Evolutionary conservation across 768 basidiomycete species (phyloP), one percentile per base, ranked within the genome.

Genomic region (Leccinum olivaceopallidum): DNA sequence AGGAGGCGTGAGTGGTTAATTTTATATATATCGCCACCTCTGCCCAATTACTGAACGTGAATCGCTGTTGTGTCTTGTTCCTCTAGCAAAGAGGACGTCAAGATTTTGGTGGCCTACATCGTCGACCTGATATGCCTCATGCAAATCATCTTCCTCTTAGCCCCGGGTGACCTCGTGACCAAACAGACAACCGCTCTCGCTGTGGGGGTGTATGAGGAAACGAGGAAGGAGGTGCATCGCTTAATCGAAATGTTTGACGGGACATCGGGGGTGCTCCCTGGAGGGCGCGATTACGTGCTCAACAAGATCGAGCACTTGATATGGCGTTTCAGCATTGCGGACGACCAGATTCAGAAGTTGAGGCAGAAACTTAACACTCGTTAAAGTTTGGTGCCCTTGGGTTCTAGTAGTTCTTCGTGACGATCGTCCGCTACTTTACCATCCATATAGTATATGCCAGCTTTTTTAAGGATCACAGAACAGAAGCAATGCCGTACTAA

Each of bases 121-220:
- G 56, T 63, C 6, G 57, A 63, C 56, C 28, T 66, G 39, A 56
- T 63, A 26, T 66, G 61, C 32, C 50, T 63, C 56, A 67, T 66
- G 65, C 65, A 67, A 28, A 32, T 26, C 16, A 13, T 63, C 10
- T 66, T 55, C 32, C 30, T 66, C 56, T 12, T 67, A 13, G 48
- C 53, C 3, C 18, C 50, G 0, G 39, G 52, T 12, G 16, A n/a
- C 4, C 39, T 10, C 1, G 49, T 66, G 32, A 67, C 50, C 12
- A 1, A 16, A 2, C 2, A 47, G 26, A 56, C 18, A 2, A 10
- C 24, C 1, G 2, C 2, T 30, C 18, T 26, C 24, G 61, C 58
- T 22, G 8, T 63, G 4, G 16, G 1, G 6, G 58, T 42, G 1
- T 63, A 67, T 18, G 53, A 63, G 32, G 10, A 28, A 30, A 30